Base-by-base conservation (phyloP, 179 eudicot genomes). In the Spergularia azorica region DNA sequence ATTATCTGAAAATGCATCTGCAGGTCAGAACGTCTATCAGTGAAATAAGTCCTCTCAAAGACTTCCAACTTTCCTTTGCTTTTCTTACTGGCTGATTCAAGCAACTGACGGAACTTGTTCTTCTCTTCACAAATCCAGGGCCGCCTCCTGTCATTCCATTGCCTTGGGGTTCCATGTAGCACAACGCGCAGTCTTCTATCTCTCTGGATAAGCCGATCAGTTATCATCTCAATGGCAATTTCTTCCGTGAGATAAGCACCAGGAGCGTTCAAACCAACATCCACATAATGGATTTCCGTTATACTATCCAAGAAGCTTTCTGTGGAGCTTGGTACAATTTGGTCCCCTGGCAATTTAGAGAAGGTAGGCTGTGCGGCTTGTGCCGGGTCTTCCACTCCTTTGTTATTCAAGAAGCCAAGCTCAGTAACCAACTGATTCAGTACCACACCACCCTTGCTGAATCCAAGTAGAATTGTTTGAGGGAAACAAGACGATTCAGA, bases 151-250 rank as follows among this genome's bases (percentile, higher is more conserved):
- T 95, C 97, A 55, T 84, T 77, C 97, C 98, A 95, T 75, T 95
- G 98, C 79, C 98, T 87, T 0, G 98, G 97, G 67, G 98, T 93
- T 65, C 98, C 98, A 51, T 95, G 98, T 69, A 95, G 88, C 59
- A 85, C 79, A 69, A 95, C 84, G 2, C 87, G 83, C 48, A 93
- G 76, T 43, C 79, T 78, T 12, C 32, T 67, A 43, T 81, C 82
- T 48, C 82, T 76, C 69, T 63, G 72, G 2, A 9, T 26, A 52
- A 90, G 75, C 38, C 81, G 80, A 9, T 88, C 75, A 5, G 84
- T 87, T 13, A 95, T 61, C 76, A 81, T 77, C 55, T 86, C 76
- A 43, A 91, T 86, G 63, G 85, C 78, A 52, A 63, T 69, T 20
- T 78, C 51, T 54, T 93, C 87, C 21, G 91, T 90, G 13, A 90